Evolutionary conservation across 2,329 filamentous ascomycete species (phyloP), one percentile per base, ranked within the genome.

Genomic region (Cytospora mali): DNA sequence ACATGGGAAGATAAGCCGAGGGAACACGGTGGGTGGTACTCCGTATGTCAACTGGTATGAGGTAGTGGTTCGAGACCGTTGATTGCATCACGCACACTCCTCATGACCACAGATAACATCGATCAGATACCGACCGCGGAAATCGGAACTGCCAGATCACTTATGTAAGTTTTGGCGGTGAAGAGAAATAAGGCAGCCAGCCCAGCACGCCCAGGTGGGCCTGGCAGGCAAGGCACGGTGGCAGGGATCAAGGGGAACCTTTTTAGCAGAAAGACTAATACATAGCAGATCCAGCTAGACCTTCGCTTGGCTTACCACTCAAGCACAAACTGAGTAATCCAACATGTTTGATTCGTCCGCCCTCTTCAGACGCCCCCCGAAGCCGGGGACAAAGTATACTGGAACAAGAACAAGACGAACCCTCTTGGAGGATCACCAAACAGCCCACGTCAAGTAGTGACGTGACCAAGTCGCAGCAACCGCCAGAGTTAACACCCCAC

Each of bases 401-500:
- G 42, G 42, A 46, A 21, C 42, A 23, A 18, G 18, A 21, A 46
- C 21, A 23, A 13, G 39, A 46, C 42, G 39, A 21, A 46, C n/a
- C 23, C 13, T 39, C 10, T 35, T 18, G 9, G 13, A 46, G 42
- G 42, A 46, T 46, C 42, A 46, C 42, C 42, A 46, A 46, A 46
- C 42, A 21, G 42, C 42, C 42, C 42, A 46, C 7, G n/a, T 39
- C 6, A n/a, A 46, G n/a, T n/a, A 46, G 42, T 46, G 42, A 57
- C 55, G n/a, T 57, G 55, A 57, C 55, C 55, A 46, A n/a, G 39
- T 46, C 39, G n/a, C 39, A 46, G 39, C 9, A n/a, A 18, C 21
- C 4, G 6, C 39, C 42, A 21, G 23, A 46, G 42, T 10, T 46
- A n/a, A 9, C 42, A 46, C 42, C 42, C n/a, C 42, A 46, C 42